These are phyloP conservation scores for Solanum chiquidenum DNA, from an alignment of 257 asterid species.

Conservation along the genomic window DNA sequence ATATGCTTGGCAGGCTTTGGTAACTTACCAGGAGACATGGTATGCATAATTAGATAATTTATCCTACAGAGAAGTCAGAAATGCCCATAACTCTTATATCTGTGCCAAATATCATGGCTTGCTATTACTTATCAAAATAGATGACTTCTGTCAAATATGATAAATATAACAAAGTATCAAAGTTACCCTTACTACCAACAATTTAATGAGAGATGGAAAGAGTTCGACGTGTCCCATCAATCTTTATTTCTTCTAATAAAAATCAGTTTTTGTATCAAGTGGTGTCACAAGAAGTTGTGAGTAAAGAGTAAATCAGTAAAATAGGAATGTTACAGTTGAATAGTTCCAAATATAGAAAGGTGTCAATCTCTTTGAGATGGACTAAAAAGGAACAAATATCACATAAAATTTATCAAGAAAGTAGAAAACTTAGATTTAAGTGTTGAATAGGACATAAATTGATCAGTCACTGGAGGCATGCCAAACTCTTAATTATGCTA, in stretches of 20 bases:
- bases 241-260: not conserved
- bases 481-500: not conserved
- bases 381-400: not conserved
- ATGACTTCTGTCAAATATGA: not conserved
- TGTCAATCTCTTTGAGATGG: not conserved
- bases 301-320: not conserved
- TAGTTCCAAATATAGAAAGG: not conserved
- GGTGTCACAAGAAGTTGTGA: not conserved
- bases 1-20: constrained; percentile 97
- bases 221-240: not conserved
- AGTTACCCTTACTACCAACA: not conserved
- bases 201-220: not conserved
- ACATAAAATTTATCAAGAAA: not conserved
- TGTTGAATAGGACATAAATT: not conserved
- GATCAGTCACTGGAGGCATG: not conserved
- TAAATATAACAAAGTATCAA: not conserved
- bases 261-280: not conserved
- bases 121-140: not conserved
- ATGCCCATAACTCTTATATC: not conserved
- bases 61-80: not conserved
- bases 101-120: not conserved
- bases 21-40: constrained; percentile 97
- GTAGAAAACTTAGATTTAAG: not conserved
- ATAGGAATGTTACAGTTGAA: not conserved
- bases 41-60: constrained; percentile 20